Evolutionary conservation across 805 yeast species (phyloP), one percentile per base, ranked within the genome.

Genomic region (Yarrowia phangngaensis): DNA sequence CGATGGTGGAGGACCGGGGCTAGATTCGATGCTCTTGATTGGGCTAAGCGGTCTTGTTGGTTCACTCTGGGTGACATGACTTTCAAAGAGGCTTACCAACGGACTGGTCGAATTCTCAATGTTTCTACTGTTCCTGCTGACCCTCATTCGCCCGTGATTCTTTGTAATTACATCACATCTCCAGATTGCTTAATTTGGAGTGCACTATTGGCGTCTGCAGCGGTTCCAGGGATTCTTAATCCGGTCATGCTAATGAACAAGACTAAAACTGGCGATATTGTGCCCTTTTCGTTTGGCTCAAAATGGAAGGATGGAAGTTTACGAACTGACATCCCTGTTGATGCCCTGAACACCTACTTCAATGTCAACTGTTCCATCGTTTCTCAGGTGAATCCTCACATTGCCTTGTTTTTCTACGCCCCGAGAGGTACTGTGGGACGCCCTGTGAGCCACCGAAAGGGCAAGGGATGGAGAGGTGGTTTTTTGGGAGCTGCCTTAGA

Each of bases 151-250:
- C 92, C 94, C 0, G 88, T 80, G 2, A 83, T 84, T 58, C 66
- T 84, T 38, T 81, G 90, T 60, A 84, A 84, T 57, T 77, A 80
- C 57, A 73, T 82, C 52, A 84, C 92, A 0, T 76, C 89, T 12
- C 92, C 92, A 8, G 74, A 82, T 60, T 82, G 90, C 62, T 78
- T 83, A 12, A 79, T 84, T n/a, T 84, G 92, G 92, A 78, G 85
- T 2, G 69, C 88, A 0, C 65, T 84, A 51, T 65, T 84, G 30
- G 92, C 92, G 0, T 80, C 87, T 3, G 76, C 86, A 4, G 92
- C 92, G 0, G 92, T 84, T 6, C 94, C 94, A 0, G 92, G 92
- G 0, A 80, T 84, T 11, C 65, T 84, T 50, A 80, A 81, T 54
- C 94, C 94, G 0, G 89, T 84, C 15, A 87, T 82, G 12, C 64